These are phyloP conservation scores for Phialocephala subalpina DNA, from an alignment of 2,329 filamentous ascomycete species.

Conservation along the genomic window DNA sequence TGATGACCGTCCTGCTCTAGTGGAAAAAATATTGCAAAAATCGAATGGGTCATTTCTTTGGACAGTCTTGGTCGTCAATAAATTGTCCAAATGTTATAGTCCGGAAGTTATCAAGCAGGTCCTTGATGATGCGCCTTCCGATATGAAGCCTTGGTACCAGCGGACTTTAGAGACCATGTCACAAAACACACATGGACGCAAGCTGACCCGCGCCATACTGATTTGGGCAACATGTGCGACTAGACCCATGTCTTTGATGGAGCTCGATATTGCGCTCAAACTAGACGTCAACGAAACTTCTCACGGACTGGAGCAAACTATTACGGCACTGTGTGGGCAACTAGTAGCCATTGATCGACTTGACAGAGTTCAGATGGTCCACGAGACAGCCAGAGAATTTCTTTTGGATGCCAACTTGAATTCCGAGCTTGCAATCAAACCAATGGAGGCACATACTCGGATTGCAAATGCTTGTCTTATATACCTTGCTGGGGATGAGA, in stretches of 20 bases:
- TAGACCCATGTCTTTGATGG: constrained; percentile 36
- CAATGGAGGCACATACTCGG: constrained; percentile 33
- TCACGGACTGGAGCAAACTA: constrained; percentile 32
- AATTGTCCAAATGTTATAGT: constrained; percentile 40
- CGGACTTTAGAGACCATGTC: constrained; percentile 24
- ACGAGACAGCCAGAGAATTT: constrained; percentile 43
- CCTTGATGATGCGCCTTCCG: constrained; percentile 35
- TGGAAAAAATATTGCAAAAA: constrained; percentile 45
- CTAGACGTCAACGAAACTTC: constrained; percentile 41
- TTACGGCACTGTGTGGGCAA: constrained; percentile 43
- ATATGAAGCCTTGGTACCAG: constrained; percentile 47
- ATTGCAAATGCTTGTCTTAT: constrained; percentile 41
- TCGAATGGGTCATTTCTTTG: constrained; percentile 46
- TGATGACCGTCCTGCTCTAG: constrained; percentile 36
- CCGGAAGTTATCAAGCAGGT: constrained; percentile 40
- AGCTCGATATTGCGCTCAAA: constrained; percentile 42
- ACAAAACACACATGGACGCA: constrained; percentile 33
- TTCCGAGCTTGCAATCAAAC: constrained; percentile 37
- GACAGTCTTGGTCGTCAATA: constrained; percentile 44
- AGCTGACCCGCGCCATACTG: constrained; percentile 42
- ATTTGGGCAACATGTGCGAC: constrained; percentile 40
- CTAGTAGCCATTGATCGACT: constrained; percentile 40
- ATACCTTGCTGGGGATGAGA: constrained; percentile 33
- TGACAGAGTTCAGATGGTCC: constrained; percentile 38
- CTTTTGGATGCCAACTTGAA: constrained; percentile 30